A percentile compares a stretch with the other conserved stretches of the same genome.
Conservation (phyloP, 2,329 filamentous ascomycete species). For the Colletotrichum godetiae region DNA sequence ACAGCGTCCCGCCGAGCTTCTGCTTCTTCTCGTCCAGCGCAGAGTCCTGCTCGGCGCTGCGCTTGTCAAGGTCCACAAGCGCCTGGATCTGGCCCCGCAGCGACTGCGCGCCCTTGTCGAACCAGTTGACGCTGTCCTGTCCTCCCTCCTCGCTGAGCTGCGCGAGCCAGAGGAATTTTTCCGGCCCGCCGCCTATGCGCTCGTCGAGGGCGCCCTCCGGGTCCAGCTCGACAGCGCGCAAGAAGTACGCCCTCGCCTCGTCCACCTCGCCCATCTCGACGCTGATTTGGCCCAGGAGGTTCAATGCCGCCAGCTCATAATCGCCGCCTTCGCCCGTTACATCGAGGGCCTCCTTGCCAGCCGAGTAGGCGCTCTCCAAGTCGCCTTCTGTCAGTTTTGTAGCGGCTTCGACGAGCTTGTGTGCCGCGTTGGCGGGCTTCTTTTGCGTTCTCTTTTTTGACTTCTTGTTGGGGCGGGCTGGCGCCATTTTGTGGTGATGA, state of each 20-base stretch:
- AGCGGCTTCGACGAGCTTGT: slow-evolving; percentile 52
- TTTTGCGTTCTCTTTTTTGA: slow-evolving; percentile 45
- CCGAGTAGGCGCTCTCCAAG: slow-evolving; percentile 51
- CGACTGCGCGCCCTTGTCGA: slow-evolving; percentile 76
- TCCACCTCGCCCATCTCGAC: slow-evolving; percentile 87
- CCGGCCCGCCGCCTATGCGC: slow-evolving; percentile 81
- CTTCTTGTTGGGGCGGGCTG: slow-evolving; percentile 53
- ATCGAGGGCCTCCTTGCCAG: slow-evolving; percentile 57
- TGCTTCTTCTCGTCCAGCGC: slow-evolving; percentile 75
- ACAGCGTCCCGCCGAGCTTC: slow-evolving; percentile 91
- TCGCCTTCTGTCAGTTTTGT: slow-evolving; percentile 56
- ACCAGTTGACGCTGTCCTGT: slow-evolving; percentile 74
- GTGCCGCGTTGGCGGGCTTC: slow-evolving; percentile 40
- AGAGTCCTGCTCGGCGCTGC: slow-evolving; percentile 52
- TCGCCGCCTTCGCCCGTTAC: slow-evolving; percentile 57
- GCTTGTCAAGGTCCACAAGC: slow-evolving; percentile 61
- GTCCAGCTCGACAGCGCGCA: slow-evolving; percentile 80
- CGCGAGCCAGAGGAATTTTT: slow-evolving; percentile 95
- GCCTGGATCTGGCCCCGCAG: slow-evolving; percentile 78
- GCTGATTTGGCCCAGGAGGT: slow-evolving; percentile 83
- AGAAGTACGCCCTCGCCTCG: slow-evolving; percentile 77
- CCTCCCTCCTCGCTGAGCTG: slow-evolving; percentile 84
- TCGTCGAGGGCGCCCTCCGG: slow-evolving; percentile 78
- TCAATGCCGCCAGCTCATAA: slow-evolving; percentile 73
- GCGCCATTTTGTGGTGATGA: slow-evolving; percentile 49